Base-by-base conservation (phyloP, 129 eudicot species). In the Artemisia argyi region DNA sequence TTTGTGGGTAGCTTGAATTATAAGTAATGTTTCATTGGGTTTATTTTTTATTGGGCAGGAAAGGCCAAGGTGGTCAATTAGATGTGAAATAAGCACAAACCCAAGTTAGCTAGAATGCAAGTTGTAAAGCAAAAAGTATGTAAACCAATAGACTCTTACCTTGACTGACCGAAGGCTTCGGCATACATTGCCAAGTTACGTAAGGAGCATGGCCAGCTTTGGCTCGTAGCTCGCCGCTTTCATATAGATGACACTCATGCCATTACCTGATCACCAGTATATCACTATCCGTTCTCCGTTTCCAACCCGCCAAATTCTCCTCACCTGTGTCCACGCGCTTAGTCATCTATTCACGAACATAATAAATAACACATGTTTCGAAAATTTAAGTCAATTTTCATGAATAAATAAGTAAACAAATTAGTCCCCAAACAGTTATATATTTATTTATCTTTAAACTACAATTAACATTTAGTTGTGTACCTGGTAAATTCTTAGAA, bases 241-340 rank as follows among this genome's bases (percentile, higher is more conserved):
- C 55, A 85, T 72, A 11, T 86, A 90, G 42, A 77, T 83, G 53
- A 76, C 15, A 32, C 73, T 83, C 51, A 84, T 56, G 35, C 92
- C 97, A 59, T 77, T 83, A 53, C 99, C 99, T 0, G 99, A 95
- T 91, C 16, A 86, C 96, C 97, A 91, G 72, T 73, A 79, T 42
- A 66, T 91, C 97, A 17, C 93, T 96, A 11, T 91, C 93, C 2
- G 96, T 79, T 61, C 92, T 86, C 97, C 97, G 88, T 39, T 91
- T 86, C 97, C 97, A 91, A 4, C 76, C 81, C 3, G 83, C 69
- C 97, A 96, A 91, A 30, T 84, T 79, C 44, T 83, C 86, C 81
- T 88, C 87, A 63, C 77, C 78, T 0, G 93, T 77, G 56, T 84
- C 96, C 85, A 86, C 87, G 15, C 96, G 85, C 78, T 81, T 91